Base-by-base conservation (phyloP, 768 basidiomycete genomes). In the Boletus barrowsii region DNA sequence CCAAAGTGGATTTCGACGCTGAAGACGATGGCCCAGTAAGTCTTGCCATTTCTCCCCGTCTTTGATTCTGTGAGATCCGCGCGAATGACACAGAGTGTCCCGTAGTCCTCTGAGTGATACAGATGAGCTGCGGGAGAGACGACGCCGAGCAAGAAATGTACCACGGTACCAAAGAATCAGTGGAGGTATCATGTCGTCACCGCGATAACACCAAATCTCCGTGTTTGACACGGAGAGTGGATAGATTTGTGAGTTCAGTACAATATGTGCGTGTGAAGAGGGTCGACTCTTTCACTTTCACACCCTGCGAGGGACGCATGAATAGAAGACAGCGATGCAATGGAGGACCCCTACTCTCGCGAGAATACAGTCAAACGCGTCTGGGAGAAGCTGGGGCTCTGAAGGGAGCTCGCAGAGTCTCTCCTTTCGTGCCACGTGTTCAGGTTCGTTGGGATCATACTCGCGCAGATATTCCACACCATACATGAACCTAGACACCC, bases 1-100 rank as follows among this genome's bases (percentile, higher is more conserved):
- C 88, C 88, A 54, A 91, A 90, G 63, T 89, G 88, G 51, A 91
- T 89, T 66, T 90, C 88, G 29, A 91, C 83, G 30, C 85, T 87
- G 68, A 91, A 91, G n/a, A 91, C 83, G 55, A 91, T 89, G 14
- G 84, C 89, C 87, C 87, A 91, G 58, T 89, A 90, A 11, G 78
- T 83, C 72, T 83, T 87, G 47, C 86, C 84, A 43, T 77, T 79
- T 60, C 70, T 81, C 2, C 87, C 83, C 6, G 72, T 66, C 64
- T 88, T 90, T 1, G 88, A 72, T 59, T 83, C 80, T 1, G 88
- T 87, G 55, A 90, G 64, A 64, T 91, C 88, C n/a, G 88, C 88
- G 14, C 85, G 84, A 20, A 91, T 88, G 35, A 87, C 79, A 64
- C 88, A 91, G 3, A 91, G 71, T 0, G 88, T 91, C 2, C 88